Evolutionary conservation across 768 basidiomycete species (phyloP), one percentile per base, ranked within the genome.

Genomic region (Auriscalpium vulgare): DNA sequence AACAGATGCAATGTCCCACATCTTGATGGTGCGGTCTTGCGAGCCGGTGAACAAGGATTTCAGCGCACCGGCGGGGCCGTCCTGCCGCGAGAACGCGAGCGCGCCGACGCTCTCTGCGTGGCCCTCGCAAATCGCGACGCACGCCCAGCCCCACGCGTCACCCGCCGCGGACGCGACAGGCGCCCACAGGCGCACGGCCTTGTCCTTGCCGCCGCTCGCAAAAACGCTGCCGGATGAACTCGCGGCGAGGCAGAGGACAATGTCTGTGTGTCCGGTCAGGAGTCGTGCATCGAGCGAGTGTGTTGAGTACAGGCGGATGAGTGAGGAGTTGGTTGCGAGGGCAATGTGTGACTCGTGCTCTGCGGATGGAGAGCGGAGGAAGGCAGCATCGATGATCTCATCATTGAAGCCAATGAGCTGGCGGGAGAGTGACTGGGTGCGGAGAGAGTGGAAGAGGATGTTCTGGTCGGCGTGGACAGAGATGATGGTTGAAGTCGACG

Each of bases 331-430:
- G 43, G 97, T 95, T n/a, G 95, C 95, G 17, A 99, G 76, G 17
- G 95, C 97, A 36, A 98, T 73, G 63, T 91, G 86, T 2, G 84
- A 78, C 67, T 94, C 90, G 36, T 61, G 59, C 65, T 59, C 34
- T 51, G 67, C 48, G 19, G 74, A 67, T 23, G 64, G n/a, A 36
- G 77, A 66, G 47, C 80, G 81, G 56, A 99, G 78, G 72, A 94
- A 91, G 29, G 80, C 76, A 5, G 85, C 81, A 64, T 98, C 97
- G 51, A 97, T 88, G 62, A 98, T 94, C 70, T 98, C 95, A 70
- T 99, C 97, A 69, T 98, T 98, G 78, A 88, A 99, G 0, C 97
- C 97, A 63, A 98, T 85, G 62, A 98, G 72, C 63, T 97, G 95
- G 16, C 89, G 86, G 2, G 78, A 74, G 23, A 90, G 72, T 9